Base-by-base conservation (phyloP, 345 rosid species). In the Moricandia arvensis region DNA sequence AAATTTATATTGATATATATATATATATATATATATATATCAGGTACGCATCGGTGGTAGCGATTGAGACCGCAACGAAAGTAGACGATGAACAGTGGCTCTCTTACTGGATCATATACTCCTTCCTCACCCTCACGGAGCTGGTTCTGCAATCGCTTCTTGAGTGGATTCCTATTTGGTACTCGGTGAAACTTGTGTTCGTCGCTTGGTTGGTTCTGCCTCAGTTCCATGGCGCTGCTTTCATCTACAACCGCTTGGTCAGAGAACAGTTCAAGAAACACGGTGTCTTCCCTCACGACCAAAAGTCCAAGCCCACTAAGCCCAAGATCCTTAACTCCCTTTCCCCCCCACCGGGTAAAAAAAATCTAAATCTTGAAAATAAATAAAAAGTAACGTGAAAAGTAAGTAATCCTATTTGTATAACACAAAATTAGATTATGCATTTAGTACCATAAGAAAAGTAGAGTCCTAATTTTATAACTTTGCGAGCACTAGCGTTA, bases 141-240 rank as follows among this genome's bases (percentile, higher is more conserved):
- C 86, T 92, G 83, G 17, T 90, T 0, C 81, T 92, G 31, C 91
- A 90, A 24, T 74, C 97, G 6, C 34, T 89, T n/a, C 37, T 92
- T 5, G 88, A 92, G 53, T 92, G 93, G 97, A 85, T 93, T 18
- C 96, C 98, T 4, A 83, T 90, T 10, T 93, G 98, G 98, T 93
- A 90, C 59, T 59, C 89, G 0, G 82, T 77, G 82, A 93, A 93
- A 79, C 66, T 93, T 8, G 66, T 83, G 59, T 66, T 90, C 1
- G 81, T 70, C 27, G 83, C 88, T 26, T 93, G 98, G 98, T 74
- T 93, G 72, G 98, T 87, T 29, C 71, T 84, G 0, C 98, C 98
- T 0, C 89, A 80, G 69, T 87, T 82, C 65, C 69, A 85, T 81
- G 98, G 98, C 3, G 94, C 98, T 11, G 91, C 96, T 69, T 93